Evolutionary conservation across 2,329 filamentous ascomycete species (phyloP), one percentile per base, ranked within the genome.

Genomic region (Clarireedia monteithiana): DNA sequence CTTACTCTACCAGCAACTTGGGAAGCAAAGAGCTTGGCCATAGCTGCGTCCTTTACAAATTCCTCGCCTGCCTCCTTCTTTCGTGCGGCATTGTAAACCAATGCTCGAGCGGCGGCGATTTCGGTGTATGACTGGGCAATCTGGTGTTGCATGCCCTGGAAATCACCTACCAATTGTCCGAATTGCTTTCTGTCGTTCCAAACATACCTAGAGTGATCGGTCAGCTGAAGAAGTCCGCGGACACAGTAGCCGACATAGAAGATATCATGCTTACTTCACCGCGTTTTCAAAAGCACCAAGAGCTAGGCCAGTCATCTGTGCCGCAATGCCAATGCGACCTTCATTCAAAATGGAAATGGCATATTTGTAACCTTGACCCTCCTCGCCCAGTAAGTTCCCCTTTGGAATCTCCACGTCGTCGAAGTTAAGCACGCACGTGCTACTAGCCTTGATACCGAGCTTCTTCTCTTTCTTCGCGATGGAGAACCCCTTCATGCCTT

Each of bases 391-490:
- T 15, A 99, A 75, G 72, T 96, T 95, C 68, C 86, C 88, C 72
- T 85, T 86, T 59, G 94, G 91, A 40, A 99, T 81, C 68, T 92
- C 83, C 52, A 97, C 91, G 67, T 99, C 94, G 73, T 99, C 94
- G 66, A 99, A 95, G 79, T 89, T 97, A 72, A 99, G 80, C 61
- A 96, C 92, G 73, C 94, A 99, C 34, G 94, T 99, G 75, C 89
- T 95, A 75, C 89, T 95, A 53, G 94, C 94, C 69, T 83, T 86
- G 76, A 99, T 99, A 58, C 94, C 94, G 49, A 99, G 85, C 79
- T 99, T 99, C 86, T 97, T 97, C 80, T 99, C 94, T 79, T 99
- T 99, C 83, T 99, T 99, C 42, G 94, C 91, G 68, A 99, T 95
- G 59, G 83, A 85, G 78, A 99, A 96, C 36, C 94, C 94, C 55